Base-by-base conservation (phyloP, 345 rosid genomes). In the Gossypium stocksii region DNA sequence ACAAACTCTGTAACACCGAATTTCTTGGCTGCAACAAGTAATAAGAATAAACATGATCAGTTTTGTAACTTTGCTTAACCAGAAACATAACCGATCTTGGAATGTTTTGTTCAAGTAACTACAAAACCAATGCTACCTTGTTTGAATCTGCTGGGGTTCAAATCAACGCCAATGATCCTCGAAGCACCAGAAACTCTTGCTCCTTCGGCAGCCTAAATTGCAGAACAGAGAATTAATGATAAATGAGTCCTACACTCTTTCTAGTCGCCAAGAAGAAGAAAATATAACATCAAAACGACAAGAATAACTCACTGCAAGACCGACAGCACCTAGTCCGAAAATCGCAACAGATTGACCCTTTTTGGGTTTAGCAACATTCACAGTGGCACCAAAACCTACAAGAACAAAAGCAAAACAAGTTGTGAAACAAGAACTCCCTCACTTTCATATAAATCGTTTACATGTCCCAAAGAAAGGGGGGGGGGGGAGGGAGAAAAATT, bases 311-410 rank as follows among this genome's bases (percentile, higher is more conserved):
- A 88, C 89, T 4, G 88, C 93, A 9, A 91, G 91, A 70, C 94
- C 94, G 60, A 92, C 93, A 65, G 94, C 89, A 45, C 93, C 97
- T 22, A 91, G 79, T 19, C 97, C 94, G 27, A 90, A 91, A 52
- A 91, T 29, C 0, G 94, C 91, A 61, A 91, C 91, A 16, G 84
- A 77, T 1, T 85, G 87, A 23, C 97, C 97, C 80, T 84, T 83
- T 29, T 83, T 83, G 0, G 97, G 97, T 81, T 87, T 88, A 69
- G 94, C 93, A 16, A 91, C 94, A 80, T 89, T 91, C 78, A 91
- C 45, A 46, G 94, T 84, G 10, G 97, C 97, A 49, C 97, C 94
- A 71, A 88, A 63, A 17, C 91, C 91, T 88, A 44, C 53, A 81
- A 23, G 23, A 22, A 38, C 20, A 66, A 11, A 41, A 15, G 16